Evolutionary conservation across 257 asterid species (phyloP).

Genomic region (Scutellaria minor): DNA sequence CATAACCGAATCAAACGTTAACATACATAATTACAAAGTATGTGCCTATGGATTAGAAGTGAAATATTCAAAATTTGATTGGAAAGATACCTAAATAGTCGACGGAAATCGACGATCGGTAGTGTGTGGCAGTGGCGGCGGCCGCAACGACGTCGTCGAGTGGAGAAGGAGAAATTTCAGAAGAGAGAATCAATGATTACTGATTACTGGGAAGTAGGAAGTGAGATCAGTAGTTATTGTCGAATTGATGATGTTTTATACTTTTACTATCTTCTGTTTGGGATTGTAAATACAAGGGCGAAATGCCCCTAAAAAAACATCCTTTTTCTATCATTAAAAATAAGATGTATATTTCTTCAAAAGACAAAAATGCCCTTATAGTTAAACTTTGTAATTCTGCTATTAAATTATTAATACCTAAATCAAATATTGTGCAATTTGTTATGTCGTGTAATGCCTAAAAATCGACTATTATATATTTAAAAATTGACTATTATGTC

Average conservation of each 20-base stretch:
- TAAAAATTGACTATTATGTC: too few species aligned
- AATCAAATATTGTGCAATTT: too few species aligned
- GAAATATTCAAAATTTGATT: constrained; percentile 6
- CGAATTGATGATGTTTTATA: background rate
- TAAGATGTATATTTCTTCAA: too few species aligned
- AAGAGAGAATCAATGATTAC: constrained; percentile 28
- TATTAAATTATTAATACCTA: too few species aligned
- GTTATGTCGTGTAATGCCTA: too few species aligned
- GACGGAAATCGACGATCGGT: constrained; percentile 13
- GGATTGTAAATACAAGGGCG: too few species aligned
- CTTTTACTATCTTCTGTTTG: too few species aligned
- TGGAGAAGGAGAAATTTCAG: background rate
- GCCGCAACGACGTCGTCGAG: constrained; percentile 2
- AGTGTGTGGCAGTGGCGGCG: background rate
- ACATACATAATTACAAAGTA: background rate
- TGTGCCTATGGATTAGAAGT: background rate
- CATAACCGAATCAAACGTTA: constrained; percentile 19
- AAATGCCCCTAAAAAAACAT: too few species aligned
- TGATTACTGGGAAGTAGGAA: constrained; percentile 24
- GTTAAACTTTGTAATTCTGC: too few species aligned
- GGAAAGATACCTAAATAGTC: constrained; percentile 19
- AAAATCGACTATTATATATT: too few species aligned
- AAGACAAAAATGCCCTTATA: too few species aligned
- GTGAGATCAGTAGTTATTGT: background rate
- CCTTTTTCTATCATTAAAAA: too few species aligned